phyloP scores from a whole-genome alignment of 2,329 filamentous ascomycete genomes.

The Cadophora luteo-olivacea region DNA sequence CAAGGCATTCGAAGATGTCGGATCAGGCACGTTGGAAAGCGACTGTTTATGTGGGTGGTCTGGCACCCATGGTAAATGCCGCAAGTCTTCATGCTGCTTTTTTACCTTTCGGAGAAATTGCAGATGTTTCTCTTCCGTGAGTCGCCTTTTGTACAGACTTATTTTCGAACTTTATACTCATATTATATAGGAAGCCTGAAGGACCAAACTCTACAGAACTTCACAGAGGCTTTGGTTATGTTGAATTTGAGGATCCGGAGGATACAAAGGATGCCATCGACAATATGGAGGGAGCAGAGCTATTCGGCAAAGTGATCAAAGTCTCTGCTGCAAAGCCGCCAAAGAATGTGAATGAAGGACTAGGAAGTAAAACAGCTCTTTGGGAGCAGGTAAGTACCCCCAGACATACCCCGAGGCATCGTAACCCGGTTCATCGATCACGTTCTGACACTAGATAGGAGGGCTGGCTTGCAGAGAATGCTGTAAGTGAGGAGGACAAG shows the following conservation, averaged over 20 bases:
- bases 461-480: slow-evolving; percentile 89
- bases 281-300: slow-evolving; percentile 98
- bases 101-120: slow-evolving; percentile 94
- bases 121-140: slow-evolving; percentile 82
- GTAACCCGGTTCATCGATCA: slow-evolving; percentile 15
- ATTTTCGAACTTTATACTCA: slow-evolving; percentile 26
- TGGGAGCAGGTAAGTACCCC: slow-evolving; percentile 85
- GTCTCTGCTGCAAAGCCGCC: slow-evolving; percentile 91
- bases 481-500: slow-evolving; percentile 80
- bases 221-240: slow-evolving; percentile 94
- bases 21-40: slow-evolving; percentile 85
- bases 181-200: slow-evolving; percentile 69
- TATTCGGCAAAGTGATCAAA: slow-evolving; percentile 91
- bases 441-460: slow-evolving; percentile 64
- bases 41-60: slow-evolving; percentile 90
- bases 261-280: slow-evolving; percentile 96
- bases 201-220: slow-evolving; percentile 76
- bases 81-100: slow-evolving; percentile 87
- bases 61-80: slow-evolving; percentile 78
- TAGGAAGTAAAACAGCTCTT: slow-evolving; percentile 91
- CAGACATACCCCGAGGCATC: slow-evolving; percentile 6
- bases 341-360: slow-evolving; percentile 84
- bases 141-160: slow-evolving; percentile 25
- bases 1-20: slow-evolving; percentile 63
- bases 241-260: slow-evolving; percentile 85